Base-by-base conservation (phyloP, 176 grass and related monocot genomes). In the Aechmea fasciata region DNA sequence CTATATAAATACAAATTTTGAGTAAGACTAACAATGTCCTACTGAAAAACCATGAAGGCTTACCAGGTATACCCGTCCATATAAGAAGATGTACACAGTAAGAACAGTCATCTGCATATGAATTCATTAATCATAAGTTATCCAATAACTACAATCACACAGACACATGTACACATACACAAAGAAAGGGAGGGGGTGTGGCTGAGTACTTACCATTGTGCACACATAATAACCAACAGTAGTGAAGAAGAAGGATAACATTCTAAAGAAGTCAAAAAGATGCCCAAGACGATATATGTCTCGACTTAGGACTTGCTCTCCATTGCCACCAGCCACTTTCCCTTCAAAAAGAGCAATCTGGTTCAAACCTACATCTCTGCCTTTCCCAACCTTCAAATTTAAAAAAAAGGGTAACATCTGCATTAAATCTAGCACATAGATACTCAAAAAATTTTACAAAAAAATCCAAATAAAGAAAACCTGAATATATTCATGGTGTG, bases 401-500 rank as follows among this genome's bases (percentile, higher is more conserved):
- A 11, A 50, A 73, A 81, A 47, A 13, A 59, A 9, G 10, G 54
- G 54, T 9, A 59, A 59, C 1, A 10, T 17, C 19, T 59, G n/a
- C 14, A 59, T 59, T 59, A 59, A 4, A 8, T 18, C 54, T 8
- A 9, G 19, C 3, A 10, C 33, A 0, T 17, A 59, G 9, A 19
- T 59, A 19, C 9, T 59, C 54, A 19, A 59, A 57, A 18, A 17
- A 9, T 18, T 18, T 9, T 59, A 59, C 54, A 17, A 59, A 41
- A 59, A 59, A 59, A 18, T 59, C 14, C 18, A 48, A 66, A 57
- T 3, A 49, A 49, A 25, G 10, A 57, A 24, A 81, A 96, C 93
- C 93, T 96, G 93, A 25, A 96, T 90, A 83, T 96, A 96, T 86
- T 96, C 93, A 85, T 96, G 93, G 65, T 96, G 93, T 49, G 93